Percentiles rank a stretch among this genome's conserved stretches.
Conservation (phyloP, 768 basidiomycete genomes). For the Crepidotus variabilis region DNA sequence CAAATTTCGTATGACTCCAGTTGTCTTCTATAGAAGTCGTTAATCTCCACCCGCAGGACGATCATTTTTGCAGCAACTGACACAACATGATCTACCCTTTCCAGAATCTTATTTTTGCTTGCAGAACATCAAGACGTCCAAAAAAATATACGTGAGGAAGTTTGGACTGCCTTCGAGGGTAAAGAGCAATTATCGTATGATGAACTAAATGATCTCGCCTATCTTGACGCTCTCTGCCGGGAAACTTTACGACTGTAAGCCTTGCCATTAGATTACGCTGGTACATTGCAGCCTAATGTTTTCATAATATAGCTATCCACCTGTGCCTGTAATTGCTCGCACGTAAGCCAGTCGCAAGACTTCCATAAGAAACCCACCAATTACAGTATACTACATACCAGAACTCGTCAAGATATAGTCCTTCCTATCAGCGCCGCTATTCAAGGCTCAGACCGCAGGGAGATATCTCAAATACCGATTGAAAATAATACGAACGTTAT, state of each 20-base stretch:
- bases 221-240: constrained; percentile 33
- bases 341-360: constrained; percentile 7
- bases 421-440: constrained; percentile 40
- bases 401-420: constrained; percentile 30
- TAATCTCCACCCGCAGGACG: constrained; percentile 5
- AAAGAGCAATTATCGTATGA: constrained; percentile 31
- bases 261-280: background rate
- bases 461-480: constrained; percentile 32
- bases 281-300: no score
- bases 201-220: constrained; percentile 29
- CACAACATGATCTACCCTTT: constrained; percentile 36
- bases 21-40: background rate
- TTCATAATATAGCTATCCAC: background rate
- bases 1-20: constrained; percentile 25
- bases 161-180: constrained; percentile 19
- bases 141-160: constrained; percentile 32
- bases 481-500: constrained; percentile 35
- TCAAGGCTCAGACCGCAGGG: constrained; percentile 29
- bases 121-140: constrained; percentile 23
- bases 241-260: constrained; percentile 38
- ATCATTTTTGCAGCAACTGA: constrained; percentile 36
- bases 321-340: constrained; percentile 10
- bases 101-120: constrained; percentile 29
- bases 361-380: background rate
- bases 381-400: constrained; percentile 15